Base-by-base conservation (phyloP, 768 basidiomycete genomes). In the Mycena vulgaris region DNA sequence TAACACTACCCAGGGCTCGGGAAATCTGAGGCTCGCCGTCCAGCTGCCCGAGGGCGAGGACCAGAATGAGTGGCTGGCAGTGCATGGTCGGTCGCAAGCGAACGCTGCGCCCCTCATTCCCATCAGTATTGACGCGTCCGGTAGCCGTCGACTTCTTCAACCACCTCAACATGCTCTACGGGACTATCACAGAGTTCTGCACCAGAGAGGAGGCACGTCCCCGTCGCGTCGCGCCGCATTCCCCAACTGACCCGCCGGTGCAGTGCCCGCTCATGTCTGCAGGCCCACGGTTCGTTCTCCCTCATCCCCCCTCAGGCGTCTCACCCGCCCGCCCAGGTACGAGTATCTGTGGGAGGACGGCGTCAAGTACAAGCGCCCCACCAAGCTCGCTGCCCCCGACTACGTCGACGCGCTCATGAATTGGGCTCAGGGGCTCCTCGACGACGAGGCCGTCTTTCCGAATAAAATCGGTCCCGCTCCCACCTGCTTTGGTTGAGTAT, bases 121-220 rank as follows among this genome's bases (percentile, higher is more conserved):
- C n/a, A n/a, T n/a, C n/a, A n/a, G n/a, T n/a, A n/a, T n/a, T 68
- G 23, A 66, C 48, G 40, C 61, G 40, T 61, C 21, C 52, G 56
- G 21, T 75, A 99, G 98, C 96, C 33, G 97, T 99, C 69, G 98
- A 99, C 81, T 99, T 99, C 84, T 99, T 99, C 88, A 99, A 99
- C 78, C 98, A 99, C 78, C 83, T 99, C 73, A 99, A 99, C 80
- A 99, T 99, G 98, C 85, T 99, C 23, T 99, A 99, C 77, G 98
- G 97, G 14, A 98, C 96, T 13, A 91, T 99, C 27, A 98, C 98
- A 2, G 98, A 99, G 82, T 99, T 99, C 78, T 99, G 98, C 81
- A 98, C 95, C 21, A 88, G 92, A 13, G 90, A 96, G 78, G 96
- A 98, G 88, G 96, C 94, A 76, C 75, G 87, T 78, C 37, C 31